phyloP scores from a whole-genome alignment of 768 basidiomycete species.

The Mycena rebaudengoi region DNA sequence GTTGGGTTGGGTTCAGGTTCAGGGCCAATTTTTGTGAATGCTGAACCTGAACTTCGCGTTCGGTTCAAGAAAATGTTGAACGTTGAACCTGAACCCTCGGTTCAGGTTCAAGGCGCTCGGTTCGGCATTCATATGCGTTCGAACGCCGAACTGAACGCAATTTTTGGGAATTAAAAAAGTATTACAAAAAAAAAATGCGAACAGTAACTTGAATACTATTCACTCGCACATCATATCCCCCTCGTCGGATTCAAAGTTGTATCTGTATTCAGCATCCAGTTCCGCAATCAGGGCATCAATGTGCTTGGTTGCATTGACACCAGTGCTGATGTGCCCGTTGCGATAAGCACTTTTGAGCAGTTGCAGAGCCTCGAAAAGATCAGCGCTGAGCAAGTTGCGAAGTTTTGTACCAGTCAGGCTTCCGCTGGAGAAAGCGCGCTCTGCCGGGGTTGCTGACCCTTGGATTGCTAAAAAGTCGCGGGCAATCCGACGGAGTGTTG shows the following conservation, averaged over 20 bases:
- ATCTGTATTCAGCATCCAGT: not conserved
- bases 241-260: not conserved
- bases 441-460: slow-evolving; percentile 36
- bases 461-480: slow-evolving; percentile 32
- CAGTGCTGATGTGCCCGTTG: not conserved
- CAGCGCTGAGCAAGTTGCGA: slow-evolving; percentile 17
- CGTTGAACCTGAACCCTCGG: slow-evolving; percentile 23
- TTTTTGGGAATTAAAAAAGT: too few species aligned
- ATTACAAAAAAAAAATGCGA: too few species aligned
- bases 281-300: not conserved
- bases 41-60: slow-evolving; percentile 19
- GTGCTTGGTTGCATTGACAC: not conserved
- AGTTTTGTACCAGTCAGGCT: slow-evolving; percentile 25
- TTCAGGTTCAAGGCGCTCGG: slow-evolving; percentile 25
- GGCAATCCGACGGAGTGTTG: slow-evolving; percentile 22
- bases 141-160: not conserved
- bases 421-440: slow-evolving; percentile 33
- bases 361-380: slow-evolving; percentile 27
- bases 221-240: not conserved
- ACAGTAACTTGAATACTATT: not conserved
- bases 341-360: slow-evolving; percentile 30
- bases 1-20: slow-evolving; percentile 31
- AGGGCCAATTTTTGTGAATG: slow-evolving; percentile 19
- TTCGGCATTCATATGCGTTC: not conserved
- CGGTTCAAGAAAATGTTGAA: not conserved